Base-by-base conservation (phyloP, 2,329 filamentous ascomycete genomes). In the Arthrobotrys conoides region DNA sequence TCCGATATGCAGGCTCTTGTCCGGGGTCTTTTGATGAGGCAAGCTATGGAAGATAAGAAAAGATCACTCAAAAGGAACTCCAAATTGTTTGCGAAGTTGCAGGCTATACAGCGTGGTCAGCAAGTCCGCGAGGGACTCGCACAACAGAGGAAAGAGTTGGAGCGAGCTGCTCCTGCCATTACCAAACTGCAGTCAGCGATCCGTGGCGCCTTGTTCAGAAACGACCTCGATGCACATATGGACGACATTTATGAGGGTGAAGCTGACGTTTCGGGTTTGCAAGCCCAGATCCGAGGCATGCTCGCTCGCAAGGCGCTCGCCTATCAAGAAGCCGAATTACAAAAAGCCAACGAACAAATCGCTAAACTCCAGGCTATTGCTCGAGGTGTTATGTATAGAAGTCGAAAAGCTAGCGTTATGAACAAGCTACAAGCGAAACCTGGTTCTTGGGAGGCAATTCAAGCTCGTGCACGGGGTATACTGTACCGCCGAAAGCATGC, bases 401-500 rank as follows among this genome's bases (percentile, higher is more conserved):
- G 85, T 78, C 86, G 87, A 57, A 84, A 91, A 69, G 86, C 87
- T 18, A 85, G 87, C 63, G 88, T 90, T 73, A 85, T 88, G 71
- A 84, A 86, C 80, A 83, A 86, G 69, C 86, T 92, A 63, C 86
- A 87, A 71, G 85, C 86, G 71, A 84, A 90, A 81, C 85, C 87
- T 80, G 83, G 83, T 51, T 86, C 86, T 41, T 86, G 90, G 78
- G 86, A 86, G 65, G 84, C 86, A 67, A 84, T 94, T 75, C 92
- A 94, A 85, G 89, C 91, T 81, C 88, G 88, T 76, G 87, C 89
- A 41, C 88, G 91, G 84, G 92, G 90, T 68, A 85, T 88, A 85
- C 85, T 90, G 82, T 88, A 86, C 75, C 88, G 90, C 84, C 85
- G 85, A 76, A 86, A 89, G 84, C 84, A 90, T 77, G 85, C 85